Evolutionary conservation across 2,329 filamentous ascomycete species (phyloP), one percentile per base, ranked within the genome.

Genomic region (Arthrobotrys entomopaga): DNA sequence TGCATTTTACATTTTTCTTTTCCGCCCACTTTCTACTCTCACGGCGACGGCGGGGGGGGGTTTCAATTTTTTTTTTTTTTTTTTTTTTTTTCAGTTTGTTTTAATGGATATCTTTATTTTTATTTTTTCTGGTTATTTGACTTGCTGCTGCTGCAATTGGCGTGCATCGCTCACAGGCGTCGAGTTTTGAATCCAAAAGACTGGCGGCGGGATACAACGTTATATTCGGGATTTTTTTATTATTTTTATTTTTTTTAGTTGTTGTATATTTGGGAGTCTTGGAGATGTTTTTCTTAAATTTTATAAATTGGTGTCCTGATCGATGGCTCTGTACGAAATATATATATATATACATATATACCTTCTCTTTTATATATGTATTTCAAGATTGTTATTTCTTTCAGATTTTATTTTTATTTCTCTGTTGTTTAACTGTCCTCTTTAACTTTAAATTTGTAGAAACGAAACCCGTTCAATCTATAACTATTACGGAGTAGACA

Each of bases 151-250:
- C 40, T 20, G 65, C 29, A 52, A 54, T 72, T 72, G 53, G 67
- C 60, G 59, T 72, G 59, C 67, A 65, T 63, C 38, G 54, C 19
- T 46, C 40, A 22, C 11, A 43, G 67, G 67, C 53, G 67, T 72
- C 54, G 11, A 60, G 26, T 50, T 58, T 42, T 26, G 5, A 54
- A 38, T 71, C 53, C 29, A 34, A 46, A 46, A 46, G 42, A 46
- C 42, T 46, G 42, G n/a, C 13, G 29, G 29, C 29, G 29, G 29
- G 29, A 34, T 34, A 34, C 29, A 34, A 34, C 29, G 29, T 34
- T n/a, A n/a, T n/a, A n/a, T n/a, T 53, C 7, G 22, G 16, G 29
- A 16, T 46, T 16, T 46, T 8, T n/a, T n/a, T 26, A 42, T 29
- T 10, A 49, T 38, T 19, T 54, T 29, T 19, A n/a, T 67, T 22